phyloP scores from a whole-genome alignment of 148 eudicot genomes.

The Vaccinium corymbosum region DNA sequence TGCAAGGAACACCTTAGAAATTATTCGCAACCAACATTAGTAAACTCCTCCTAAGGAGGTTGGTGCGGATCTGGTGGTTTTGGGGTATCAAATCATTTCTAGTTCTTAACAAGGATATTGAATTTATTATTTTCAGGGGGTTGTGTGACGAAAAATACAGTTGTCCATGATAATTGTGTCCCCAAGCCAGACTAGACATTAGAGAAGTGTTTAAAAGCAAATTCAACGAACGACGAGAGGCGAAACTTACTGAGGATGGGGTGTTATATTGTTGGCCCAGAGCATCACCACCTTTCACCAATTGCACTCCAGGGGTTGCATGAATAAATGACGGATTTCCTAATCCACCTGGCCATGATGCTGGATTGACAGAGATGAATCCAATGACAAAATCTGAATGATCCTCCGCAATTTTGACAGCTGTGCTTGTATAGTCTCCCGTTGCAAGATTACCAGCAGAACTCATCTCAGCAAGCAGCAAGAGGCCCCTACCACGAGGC shows the following conservation, averaged over 20 bases:
- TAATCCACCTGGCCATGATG: conserved; percentile 79
- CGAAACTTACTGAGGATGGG: conserved; percentile 68
- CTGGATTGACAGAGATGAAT: conserved; percentile 94
- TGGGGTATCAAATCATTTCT: background rate
- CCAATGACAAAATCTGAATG: conserved; percentile 97
- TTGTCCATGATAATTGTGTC: background rate
- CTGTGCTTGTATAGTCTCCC: conserved; percentile 95
- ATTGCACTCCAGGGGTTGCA: conserved; percentile 96
- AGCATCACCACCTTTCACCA: conserved; percentile 92
- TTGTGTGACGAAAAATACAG: background rate
- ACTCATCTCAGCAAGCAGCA: conserved; percentile 98
- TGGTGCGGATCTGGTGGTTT: background rate
- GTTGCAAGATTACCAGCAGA: conserved; percentile 93
- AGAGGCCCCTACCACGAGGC: conserved; percentile 79
- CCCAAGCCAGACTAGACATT: background rate
- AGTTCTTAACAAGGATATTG: background rate
- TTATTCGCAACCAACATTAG: background rate
- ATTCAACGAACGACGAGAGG: background rate
- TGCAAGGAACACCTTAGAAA: background rate
- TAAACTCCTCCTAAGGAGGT: background rate
- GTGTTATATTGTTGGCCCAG: conserved; percentile 97
- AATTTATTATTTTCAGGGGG: background rate
- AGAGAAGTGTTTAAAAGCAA: background rate
- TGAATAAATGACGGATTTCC: conserved; percentile 80
- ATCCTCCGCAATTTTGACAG: conserved; percentile 81